Evolutionary conservation across 2,329 filamentous ascomycete species (phyloP), one percentile per base, ranked within the genome.

Genomic region (Pestalotiopsis sp.): DNA sequence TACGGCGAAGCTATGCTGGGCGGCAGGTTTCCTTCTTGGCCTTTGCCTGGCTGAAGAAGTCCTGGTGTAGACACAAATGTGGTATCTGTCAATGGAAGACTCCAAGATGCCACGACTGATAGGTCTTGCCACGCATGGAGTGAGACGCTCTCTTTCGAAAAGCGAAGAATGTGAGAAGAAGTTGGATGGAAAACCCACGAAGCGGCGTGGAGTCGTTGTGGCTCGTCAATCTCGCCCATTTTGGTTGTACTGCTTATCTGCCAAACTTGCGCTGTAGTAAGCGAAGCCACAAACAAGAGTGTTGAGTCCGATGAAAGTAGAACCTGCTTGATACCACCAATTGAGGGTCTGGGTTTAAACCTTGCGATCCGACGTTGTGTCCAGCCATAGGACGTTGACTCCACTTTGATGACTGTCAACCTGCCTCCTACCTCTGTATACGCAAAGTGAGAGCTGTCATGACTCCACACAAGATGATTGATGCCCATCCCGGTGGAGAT

Each of bases 381-480:
- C 58, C 58, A 60, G 27, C 58, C 58, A 27, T 20, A 38, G 6
- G 58, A 31, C 2, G 58, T 60, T 7, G 5, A 27, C 3, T 60
- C 58, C 4, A 17, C 13, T 36, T 27, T 36, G 25, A 60, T 23
- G 25, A 60, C 27, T n/a, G 13, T 66, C 11, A 66, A 20, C 12
- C 36, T 45, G n/a, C 52, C 64, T 36, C 25, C 27, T 31, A 66
- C 64, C n/a, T 66, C 64, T 12, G 64, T 23, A 25, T 66, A 66
- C 3, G 52, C 64, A 25, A 66, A 66, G 58, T 59, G 56, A 23
- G 11, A 41, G 36, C 17, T 39, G 25, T 66, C 64, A 7, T 14
- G 20, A 45, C 64, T 57, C 64, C 66, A 67, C n/a, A 62, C 56
- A 20, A 67, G 57, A 62, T 67, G 56, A 5, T 67, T 36, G 27